Base-by-base conservation (phyloP, 2,329 filamentous ascomycete species). In the Scleromitrula shiraiana region DNA sequence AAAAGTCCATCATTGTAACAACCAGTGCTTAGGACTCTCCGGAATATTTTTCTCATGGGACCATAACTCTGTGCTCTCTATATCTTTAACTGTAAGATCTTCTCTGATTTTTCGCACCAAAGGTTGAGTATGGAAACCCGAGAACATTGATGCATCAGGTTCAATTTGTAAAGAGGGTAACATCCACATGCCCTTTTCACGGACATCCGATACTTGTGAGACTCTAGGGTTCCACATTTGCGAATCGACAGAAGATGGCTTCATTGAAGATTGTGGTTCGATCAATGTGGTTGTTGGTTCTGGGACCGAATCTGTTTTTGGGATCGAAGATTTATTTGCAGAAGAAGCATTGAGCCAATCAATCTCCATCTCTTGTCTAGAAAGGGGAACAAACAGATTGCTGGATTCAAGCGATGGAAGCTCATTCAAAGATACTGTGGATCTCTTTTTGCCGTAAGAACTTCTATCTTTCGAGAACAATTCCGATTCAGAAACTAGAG, bases 31-130 rank as follows among this genome's bases (percentile, higher is more conserved):
- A 4, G 53, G 52, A 20, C 41, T 52, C 14, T 50, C 35, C n/a
- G 53, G 55, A 3, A 53, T 24, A 10, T 36, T 46, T 27, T 32
- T 53, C 8, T 43, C 45, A 8, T 47, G 45, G 9, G 26, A 37
- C 59, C 60, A 62, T 41, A 61, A 32, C 20, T 54, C 41, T 3
- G 42, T 46, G 29, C 52, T 56, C 38, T 53, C 47, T 24, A 61
- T 50, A 8, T 37, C 32, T 14, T 35, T 52, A 26, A 57, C 7
- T 5, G 45, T 20, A 5, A 26, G 17, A 12, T 46, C 43, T 9
- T 45, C 41, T 29, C 54, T 53, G 49, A 55, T 59, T 14, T 44
- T 58, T 19, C 52, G 50, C 7, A 32, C 46, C 54, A 57, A 60
- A 5, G 55, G 50, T 24, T 43, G 38, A n/a, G 8, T 32, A 22